phyloP scores from a whole-genome alignment of 2,329 filamentous ascomycete species.

The Akanthomyces dipterigenus region DNA sequence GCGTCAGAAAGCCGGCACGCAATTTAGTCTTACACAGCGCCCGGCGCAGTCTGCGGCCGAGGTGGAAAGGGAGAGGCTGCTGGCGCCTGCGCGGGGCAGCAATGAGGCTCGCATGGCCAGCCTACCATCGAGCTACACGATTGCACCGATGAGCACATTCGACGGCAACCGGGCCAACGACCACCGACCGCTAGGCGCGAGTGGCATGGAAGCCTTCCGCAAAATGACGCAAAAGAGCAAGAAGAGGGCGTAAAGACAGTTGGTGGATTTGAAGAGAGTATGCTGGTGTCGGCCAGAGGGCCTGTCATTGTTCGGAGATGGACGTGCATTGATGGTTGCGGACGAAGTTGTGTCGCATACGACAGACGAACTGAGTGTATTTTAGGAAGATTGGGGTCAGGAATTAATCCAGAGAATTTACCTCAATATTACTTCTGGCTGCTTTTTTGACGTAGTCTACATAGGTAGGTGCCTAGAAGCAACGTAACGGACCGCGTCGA shows the following conservation, averaged over 20 bases:
- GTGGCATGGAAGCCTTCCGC: constrained; percentile 57
- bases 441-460: too few relatives aligned
- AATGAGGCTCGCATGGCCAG: constrained; percentile 53
- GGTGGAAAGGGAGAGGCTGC: constrained; percentile 49
- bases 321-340: too few relatives aligned
- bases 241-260: constrained; percentile 31
- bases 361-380: neutral
- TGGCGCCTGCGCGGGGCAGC: constrained; percentile 47
- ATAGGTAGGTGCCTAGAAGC: too few relatives aligned
- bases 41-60: constrained; percentile 37
- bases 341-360: neutral
- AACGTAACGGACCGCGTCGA: neutral
- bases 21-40: constrained; percentile 45
- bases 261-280: neutral
- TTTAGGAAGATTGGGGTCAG: constrained; percentile 1
- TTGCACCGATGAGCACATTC: constrained; percentile 56
- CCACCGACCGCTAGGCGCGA: constrained; percentile 55
- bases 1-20: constrained; percentile 39
- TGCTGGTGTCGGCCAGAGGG: too few relatives aligned
- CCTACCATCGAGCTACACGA: constrained; percentile 50
- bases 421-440: neutral
- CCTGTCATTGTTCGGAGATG: too few relatives aligned
- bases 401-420: neutral
- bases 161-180: constrained; percentile 44
- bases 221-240: constrained; percentile 60